Percentiles rank a stretch among this genome's conserved stretches.
phyloP scores from a whole-genome alignment of 306 rosid species.

The Sesbania bispinosa region DNA sequence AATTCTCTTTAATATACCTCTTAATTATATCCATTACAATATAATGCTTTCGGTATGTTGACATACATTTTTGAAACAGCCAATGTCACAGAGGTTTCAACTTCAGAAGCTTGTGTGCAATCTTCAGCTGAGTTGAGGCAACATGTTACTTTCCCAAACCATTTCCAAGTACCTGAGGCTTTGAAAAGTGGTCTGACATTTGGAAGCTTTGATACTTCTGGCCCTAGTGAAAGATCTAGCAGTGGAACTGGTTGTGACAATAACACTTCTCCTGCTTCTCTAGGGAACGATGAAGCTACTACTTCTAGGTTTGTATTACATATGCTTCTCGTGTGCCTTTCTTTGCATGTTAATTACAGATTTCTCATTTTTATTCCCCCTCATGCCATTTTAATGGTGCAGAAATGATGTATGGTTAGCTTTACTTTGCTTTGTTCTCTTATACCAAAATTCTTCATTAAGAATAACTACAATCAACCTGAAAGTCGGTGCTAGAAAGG shows the following conservation, averaged over 20 bases:
- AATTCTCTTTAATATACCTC: not conserved
- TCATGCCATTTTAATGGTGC: not conserved
- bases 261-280: constrained; percentile 28
- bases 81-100: constrained; percentile 39
- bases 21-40: not conserved
- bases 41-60: not conserved
- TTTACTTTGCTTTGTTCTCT: not conserved
- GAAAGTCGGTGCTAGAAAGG: not conserved
- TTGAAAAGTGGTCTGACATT: constrained; percentile 70
- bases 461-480: not conserved
- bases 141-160: constrained; percentile 71
- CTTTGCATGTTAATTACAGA: not conserved
- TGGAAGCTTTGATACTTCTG: constrained; percentile 66
- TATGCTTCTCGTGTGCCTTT: constrained; percentile 10
- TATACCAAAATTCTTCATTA: not conserved
- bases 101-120: constrained; percentile 37
- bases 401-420: constrained; percentile 1
- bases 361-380: not conserved
- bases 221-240: constrained; percentile 29
- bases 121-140: constrained; percentile 41
- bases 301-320: constrained; percentile 60
- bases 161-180: constrained; percentile 71
- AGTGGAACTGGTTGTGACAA: constrained; percentile 33
- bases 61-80: constrained; percentile 47
- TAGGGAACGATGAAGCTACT: constrained; percentile 35